Evolutionary conservation across 768 basidiomycete species (phyloP).

Genomic region (Suillus luteus): DNA sequence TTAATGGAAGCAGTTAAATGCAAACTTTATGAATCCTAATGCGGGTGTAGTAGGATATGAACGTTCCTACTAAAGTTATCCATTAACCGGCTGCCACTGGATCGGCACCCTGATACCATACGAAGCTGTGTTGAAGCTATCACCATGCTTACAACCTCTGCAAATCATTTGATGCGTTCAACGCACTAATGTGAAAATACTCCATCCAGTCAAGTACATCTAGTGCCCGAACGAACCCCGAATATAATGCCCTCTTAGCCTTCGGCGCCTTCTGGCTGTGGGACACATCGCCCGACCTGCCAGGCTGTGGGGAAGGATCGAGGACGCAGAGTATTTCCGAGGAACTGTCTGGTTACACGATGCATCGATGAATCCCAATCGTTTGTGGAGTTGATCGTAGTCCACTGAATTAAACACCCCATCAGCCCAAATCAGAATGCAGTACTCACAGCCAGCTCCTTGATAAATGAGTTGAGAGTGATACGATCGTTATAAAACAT

Average conservation of each 20-base stretch:
- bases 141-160: neutral
- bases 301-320: conserved; percentile 26
- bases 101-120: neutral
- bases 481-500: conserved; percentile 52
- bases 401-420: conserved; percentile 20
- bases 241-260: neutral
- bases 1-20: conserved; percentile 6
- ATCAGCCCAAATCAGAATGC: neutral
- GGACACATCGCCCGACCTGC: neutral
- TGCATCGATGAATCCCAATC: conserved; percentile 35
- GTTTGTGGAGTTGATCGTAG: conserved; percentile 29
- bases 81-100: neutral
- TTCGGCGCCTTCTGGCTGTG: neutral
- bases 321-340: conserved; percentile 32
- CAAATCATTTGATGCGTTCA: neutral
- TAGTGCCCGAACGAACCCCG: neutral
- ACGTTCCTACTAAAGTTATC: neutral
- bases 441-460: conserved; percentile 22
- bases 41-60: neutral
- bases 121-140: neutral
- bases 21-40: neutral
- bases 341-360: conserved; percentile 34
- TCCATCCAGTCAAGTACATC: neutral
- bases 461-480: conserved; percentile 24
- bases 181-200: neutral